Evolutionary conservation across 2,329 filamentous ascomycete genomes (phyloP).

Genomic region (Colletotrichum abscissum): DNA sequence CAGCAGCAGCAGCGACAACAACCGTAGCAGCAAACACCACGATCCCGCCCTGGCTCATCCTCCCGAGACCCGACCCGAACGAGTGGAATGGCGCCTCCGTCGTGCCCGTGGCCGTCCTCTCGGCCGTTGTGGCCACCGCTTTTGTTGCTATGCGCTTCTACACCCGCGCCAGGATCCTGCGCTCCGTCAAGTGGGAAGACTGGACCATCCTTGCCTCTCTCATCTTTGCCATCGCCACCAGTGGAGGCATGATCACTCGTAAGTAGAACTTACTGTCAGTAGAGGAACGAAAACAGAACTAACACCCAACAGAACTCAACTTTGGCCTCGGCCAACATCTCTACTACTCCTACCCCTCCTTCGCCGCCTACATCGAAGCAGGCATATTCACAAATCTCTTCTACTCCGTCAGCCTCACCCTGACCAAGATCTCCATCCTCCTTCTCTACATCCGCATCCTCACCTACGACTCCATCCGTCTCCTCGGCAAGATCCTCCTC

Average conservation of each 20-base stretch:
- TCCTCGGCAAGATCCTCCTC: slow-evolving; percentile 39
- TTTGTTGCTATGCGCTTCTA: slow-evolving; percentile 47
- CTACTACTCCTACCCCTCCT: slow-evolving; percentile 5
- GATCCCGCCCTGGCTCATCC: slow-evolving; percentile 9
- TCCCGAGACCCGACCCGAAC: slow-evolving; percentile 10
- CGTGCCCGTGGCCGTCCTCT: slow-evolving; percentile 35
- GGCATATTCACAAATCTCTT: slow-evolving; percentile 33
- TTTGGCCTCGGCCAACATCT: slow-evolving; percentile 32
- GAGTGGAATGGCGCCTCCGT: slow-evolving; percentile 35
- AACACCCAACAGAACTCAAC: slow-evolving; percentile 27
- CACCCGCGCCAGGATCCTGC: slow-evolving; percentile 46
- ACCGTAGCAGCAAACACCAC: background rate
- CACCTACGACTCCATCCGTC: slow-evolving; percentile 39
- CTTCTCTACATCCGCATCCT: slow-evolving; percentile 40
- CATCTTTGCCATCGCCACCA: slow-evolving; percentile 37
- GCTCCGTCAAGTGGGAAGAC: slow-evolving; percentile 47
- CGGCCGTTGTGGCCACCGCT: slow-evolving; percentile 41
- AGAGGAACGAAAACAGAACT: background rate
- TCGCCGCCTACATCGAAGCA: slow-evolving; percentile 23
- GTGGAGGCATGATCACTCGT: slow-evolving; percentile 34
- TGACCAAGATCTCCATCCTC: slow-evolving; percentile 39
- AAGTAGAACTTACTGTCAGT: background rate
- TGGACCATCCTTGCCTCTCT: slow-evolving; percentile 47
- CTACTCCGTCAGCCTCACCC: slow-evolving; percentile 36
- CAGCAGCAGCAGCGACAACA: background rate